phyloP scores from a whole-genome alignment of 331 rosid species.

The Malus hybrid region DNA sequence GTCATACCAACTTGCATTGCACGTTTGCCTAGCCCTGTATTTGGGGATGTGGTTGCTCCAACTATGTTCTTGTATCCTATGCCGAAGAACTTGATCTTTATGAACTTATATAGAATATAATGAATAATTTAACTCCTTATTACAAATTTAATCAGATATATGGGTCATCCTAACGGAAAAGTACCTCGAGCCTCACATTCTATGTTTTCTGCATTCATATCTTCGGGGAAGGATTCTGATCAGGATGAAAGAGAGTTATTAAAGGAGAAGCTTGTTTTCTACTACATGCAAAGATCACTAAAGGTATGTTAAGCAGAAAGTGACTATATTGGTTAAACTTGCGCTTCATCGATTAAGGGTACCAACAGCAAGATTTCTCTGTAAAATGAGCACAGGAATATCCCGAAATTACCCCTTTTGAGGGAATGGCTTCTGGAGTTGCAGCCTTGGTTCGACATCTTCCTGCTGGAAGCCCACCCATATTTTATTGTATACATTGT shows the following conservation, averaged over 20 bases:
- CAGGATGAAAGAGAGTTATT: constrained; percentile 36
- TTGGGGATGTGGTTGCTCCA: constrained; percentile 53
- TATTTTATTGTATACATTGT: constrained; percentile 61
- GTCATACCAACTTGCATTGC: constrained; percentile 78
- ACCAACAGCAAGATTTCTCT: constrained; percentile 2
- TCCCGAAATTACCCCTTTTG: constrained; percentile 84
- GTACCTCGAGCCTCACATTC: constrained; percentile 85
- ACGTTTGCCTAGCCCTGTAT: constrained; percentile 49
- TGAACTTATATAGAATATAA: neutral
- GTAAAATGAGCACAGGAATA: constrained; percentile 51
- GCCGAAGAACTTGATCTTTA: constrained; percentile 15
- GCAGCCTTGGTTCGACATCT: constrained; percentile 68
- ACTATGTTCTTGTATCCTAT: constrained; percentile 92
- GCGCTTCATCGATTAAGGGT: constrained; percentile 1
- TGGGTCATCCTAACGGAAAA: constrained; percentile 84
- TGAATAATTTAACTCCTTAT: constrained; percentile 32
- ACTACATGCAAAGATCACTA: constrained; percentile 71
- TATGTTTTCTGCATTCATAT: constrained; percentile 54
- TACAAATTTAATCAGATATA: constrained; percentile 49
- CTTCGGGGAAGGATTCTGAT: constrained; percentile 58
- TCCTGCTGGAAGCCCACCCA: constrained; percentile 94
- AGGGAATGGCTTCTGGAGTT: constrained; percentile 95
- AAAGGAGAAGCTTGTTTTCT: constrained; percentile 90
- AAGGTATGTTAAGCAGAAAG: constrained; percentile 35
- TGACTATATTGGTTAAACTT: constrained; percentile 6